Evolutionary conservation across 116 monocot species (phyloP).

Genomic region (Phalaenopsis hybrid): DNA sequence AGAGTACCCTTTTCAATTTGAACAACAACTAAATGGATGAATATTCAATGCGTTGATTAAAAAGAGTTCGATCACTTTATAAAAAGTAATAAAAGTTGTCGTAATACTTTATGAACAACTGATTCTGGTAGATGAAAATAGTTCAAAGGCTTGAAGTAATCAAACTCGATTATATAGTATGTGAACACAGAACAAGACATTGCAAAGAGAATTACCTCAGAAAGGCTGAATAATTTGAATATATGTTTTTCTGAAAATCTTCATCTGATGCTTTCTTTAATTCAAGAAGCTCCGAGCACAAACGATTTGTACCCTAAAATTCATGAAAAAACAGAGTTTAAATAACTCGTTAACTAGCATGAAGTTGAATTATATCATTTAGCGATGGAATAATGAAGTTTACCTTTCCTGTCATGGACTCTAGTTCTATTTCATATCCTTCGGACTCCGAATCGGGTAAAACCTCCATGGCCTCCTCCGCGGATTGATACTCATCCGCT

Average conservation of each 20-base stretch:
- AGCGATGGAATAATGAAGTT: not conserved
- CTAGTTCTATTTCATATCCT: conserved; percentile 18
- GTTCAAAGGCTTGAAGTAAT: not conserved
- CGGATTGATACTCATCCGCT: not conserved
- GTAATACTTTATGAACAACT: not conserved
- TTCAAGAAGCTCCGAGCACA: conserved; percentile 48
- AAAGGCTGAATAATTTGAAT: conserved; percentile 28
- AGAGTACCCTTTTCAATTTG: not conserved
- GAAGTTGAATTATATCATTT: not conserved
- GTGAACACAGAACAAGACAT: not conserved
- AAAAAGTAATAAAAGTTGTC: not conserved
- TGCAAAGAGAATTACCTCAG: conserved; percentile 22
- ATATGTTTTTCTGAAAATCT: conserved; percentile 33
- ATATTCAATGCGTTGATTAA: not conserved
- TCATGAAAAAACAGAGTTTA: not conserved
- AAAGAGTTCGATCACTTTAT: not conserved
- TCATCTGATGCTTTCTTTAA: conserved; percentile 39
- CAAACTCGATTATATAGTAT: not conserved
- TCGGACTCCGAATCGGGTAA: conserved; percentile 9
- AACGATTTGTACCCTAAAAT: conserved; percentile 34
- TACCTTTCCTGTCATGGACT: conserved; percentile 44
- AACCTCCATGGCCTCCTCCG: not conserved
- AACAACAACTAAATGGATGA: not conserved
- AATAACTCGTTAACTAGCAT: not conserved
- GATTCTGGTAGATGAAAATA: not conserved